Conservation (phyloP, 2,329 filamentous ascomycete genomes). For the Xylaria sp. region DNA sequence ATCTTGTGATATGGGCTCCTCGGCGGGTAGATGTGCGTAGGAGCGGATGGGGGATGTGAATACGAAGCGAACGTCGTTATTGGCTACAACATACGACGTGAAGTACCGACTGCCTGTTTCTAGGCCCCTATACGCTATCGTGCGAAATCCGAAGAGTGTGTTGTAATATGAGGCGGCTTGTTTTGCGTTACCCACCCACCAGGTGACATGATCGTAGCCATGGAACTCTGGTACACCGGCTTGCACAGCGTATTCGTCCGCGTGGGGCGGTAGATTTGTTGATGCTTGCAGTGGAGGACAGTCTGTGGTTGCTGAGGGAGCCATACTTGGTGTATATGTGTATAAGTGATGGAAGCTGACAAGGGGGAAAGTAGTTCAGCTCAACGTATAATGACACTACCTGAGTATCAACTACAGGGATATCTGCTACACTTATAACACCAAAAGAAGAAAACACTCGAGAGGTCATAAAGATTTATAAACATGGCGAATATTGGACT, state of each 20-base stretch:
- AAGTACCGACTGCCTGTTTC: slow-evolving; percentile 84
- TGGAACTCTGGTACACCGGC: slow-evolving; percentile 65
- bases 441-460: not conserved
- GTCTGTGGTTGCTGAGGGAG: slow-evolving; percentile 62
- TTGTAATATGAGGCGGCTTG: slow-evolving; percentile 91
- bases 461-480: slow-evolving; percentile 8
- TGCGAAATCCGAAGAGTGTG: slow-evolving; percentile 83
- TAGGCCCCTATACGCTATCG: slow-evolving; percentile 82
- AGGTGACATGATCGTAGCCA: slow-evolving; percentile 91
- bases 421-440: not conserved
- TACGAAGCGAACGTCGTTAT: slow-evolving; percentile 79
- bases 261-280: slow-evolving; percentile 47
- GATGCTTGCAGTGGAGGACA: slow-evolving; percentile 53
- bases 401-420: not conserved
- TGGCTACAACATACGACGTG: slow-evolving; percentile 83
- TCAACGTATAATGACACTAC: slow-evolving; percentile 1
- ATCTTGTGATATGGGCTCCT: slow-evolving; percentile 65
- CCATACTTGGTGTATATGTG: slow-evolving; percentile 51
- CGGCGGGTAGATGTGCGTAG: slow-evolving; percentile 55
- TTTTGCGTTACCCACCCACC: slow-evolving; percentile 97
- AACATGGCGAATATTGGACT: not conserved
- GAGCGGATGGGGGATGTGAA: slow-evolving; percentile 82
- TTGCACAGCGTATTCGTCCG: slow-evolving; percentile 61
- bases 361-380: not conserved
- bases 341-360: not conserved